A percentile compares a stretch with the other conserved stretches of the same genome.
These are phyloP conservation scores for Citrus maxima DNA, from an alignment of 345 rosid species.

Conservation along the genomic window DNA sequence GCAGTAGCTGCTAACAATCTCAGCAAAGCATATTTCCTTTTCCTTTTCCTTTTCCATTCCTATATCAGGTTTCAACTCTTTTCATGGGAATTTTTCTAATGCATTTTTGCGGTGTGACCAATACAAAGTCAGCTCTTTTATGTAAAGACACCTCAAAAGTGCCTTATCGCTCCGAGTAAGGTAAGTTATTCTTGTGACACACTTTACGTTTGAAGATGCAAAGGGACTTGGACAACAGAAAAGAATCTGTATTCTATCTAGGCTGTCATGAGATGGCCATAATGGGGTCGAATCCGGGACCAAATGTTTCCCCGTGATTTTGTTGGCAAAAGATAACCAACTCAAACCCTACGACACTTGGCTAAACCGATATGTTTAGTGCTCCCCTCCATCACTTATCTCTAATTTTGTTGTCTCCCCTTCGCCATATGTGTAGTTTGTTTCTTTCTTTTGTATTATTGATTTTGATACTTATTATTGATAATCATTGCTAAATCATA, in stretches of 20 bases:
- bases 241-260: background rate
- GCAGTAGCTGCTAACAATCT: background rate
- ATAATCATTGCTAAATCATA: background rate
- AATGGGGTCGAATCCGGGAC: background rate
- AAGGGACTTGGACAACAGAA: background rate
- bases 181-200: constrained; percentile 6
- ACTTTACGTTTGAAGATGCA: constrained; percentile 4
- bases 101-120: background rate
- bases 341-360: too few species aligned
- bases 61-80: background rate
- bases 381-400: background rate
- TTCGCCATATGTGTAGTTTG: background rate
- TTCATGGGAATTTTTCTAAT: background rate
- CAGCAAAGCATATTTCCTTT: too few species aligned
- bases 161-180: background rate
- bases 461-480: background rate
- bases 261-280: background rate
- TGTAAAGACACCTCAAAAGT: background rate
- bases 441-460: background rate
- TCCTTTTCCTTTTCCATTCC: background rate
- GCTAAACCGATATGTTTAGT: too few species aligned
- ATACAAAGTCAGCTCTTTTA: background rate
- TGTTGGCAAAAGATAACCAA: too few species aligned
- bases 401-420: background rate
- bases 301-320: background rate